These are phyloP conservation scores for Anisodus tanguticus DNA, from an alignment of 257 asterid genomes.

Conservation along the genomic window DNA sequence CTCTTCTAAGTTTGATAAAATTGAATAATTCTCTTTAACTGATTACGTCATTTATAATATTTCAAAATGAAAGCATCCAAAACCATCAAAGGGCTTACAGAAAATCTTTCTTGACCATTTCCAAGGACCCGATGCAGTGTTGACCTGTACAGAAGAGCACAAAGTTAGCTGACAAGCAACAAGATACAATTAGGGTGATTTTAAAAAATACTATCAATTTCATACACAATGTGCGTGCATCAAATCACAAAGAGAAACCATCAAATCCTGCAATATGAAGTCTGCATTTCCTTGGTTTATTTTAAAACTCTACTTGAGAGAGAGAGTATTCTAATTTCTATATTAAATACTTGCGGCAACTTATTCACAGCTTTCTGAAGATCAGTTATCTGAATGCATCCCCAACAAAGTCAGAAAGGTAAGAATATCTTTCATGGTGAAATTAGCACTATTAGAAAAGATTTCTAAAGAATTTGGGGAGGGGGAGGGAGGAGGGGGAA, in stretches of 20 bases:
- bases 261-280: slow-evolving; percentile 12
- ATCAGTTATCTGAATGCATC: neutral
- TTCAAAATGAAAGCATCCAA: slow-evolving; percentile 18
- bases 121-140: slow-evolving; percentile 88
- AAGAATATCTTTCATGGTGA: neutral
- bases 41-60: neutral
- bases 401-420: neutral
- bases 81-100: slow-evolving; percentile 58
- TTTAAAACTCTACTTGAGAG: neutral
- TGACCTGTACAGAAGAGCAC: slow-evolving; percentile 56
- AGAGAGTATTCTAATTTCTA: neutral
- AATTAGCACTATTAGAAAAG: neutral
- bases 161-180: neutral
- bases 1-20: neutral
- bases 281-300: neutral
- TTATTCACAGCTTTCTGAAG: neutral
- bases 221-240: neutral
- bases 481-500: neutral
- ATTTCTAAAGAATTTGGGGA: neutral
- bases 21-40: neutral
- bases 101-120: slow-evolving; percentile 80
- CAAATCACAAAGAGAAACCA: neutral
- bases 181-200: slow-evolving; percentile 28
- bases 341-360: neutral
- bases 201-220: neutral